phyloP scores from a whole-genome alignment of 169 alveolate species.

The Cyclospora cayetanensis region DNA sequence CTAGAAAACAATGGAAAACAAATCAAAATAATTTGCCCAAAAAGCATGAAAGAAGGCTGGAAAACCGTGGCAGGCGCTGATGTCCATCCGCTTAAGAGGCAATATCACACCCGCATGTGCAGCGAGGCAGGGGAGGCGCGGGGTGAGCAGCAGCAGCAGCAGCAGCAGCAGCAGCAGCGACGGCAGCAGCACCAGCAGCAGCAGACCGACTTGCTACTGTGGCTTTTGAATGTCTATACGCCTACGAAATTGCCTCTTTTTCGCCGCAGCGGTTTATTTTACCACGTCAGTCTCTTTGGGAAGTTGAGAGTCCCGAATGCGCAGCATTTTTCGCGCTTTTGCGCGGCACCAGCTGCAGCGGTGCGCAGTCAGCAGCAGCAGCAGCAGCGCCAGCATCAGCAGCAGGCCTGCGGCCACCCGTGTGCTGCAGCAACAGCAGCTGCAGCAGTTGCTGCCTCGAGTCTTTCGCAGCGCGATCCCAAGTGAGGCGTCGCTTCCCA shows the following conservation, averaged over 20 bases:
- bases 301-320: slow-evolving; percentile 20
- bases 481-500: not conserved
- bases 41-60: too few relatives aligned
- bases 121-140: slow-evolving; percentile 60
- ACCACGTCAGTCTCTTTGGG: not conserved
- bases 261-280: slow-evolving; percentile 29
- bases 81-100: too few relatives aligned
- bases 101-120: too few relatives aligned
- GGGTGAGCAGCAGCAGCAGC: slow-evolving; percentile 59
- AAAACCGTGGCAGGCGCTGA: too few relatives aligned
- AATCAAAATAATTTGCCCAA: too few relatives aligned
- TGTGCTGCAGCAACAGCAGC: slow-evolving; percentile 57
- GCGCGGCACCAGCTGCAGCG: slow-evolving; percentile 60
- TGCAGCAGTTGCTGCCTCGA: slow-evolving; percentile 64
- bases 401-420: slow-evolving; percentile 25
- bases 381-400: slow-evolving; percentile 53
- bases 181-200: slow-evolving; percentile 65
- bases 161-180: slow-evolving; percentile 59
- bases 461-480: slow-evolving; percentile 57
- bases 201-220: slow-evolving; percentile 53
- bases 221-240: slow-evolving; percentile 29
- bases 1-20: too few relatives aligned
- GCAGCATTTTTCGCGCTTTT: not conserved
- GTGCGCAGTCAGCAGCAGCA: slow-evolving; percentile 69
- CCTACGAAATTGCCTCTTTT: slow-evolving; percentile 15